Percentiles rank a stretch among this genome's conserved stretches.
phyloP scores from a whole-genome alignment of 2,329 filamentous ascomycete genomes.

The Trichoderma arundinaceum region DNA sequence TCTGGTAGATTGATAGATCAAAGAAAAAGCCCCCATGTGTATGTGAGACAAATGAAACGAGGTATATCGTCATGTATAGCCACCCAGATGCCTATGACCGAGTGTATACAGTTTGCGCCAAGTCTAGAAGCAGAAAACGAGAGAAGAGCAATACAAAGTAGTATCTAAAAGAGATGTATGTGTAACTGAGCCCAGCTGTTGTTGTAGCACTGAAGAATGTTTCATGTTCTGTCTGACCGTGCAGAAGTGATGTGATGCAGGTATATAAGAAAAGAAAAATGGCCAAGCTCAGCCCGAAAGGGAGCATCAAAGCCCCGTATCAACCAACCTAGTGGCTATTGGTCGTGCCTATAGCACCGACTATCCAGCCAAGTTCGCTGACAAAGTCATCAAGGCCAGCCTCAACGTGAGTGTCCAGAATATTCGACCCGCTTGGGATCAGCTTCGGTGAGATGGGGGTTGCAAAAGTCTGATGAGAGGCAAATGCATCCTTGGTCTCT shows the following conservation, averaged over 20 bases:
- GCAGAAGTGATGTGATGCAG: neutral
- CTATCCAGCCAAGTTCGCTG: conserved; percentile 59
- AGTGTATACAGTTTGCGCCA: conserved; percentile 12
- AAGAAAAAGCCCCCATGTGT: neutral
- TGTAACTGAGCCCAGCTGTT: neutral
- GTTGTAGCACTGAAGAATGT: neutral
- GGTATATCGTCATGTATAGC: neutral
- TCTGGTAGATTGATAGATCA: neutral
- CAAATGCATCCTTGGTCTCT: conserved; percentile 35
- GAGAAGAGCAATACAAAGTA: neutral
- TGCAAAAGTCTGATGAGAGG: conserved; percentile 35
- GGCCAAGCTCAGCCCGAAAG: neutral
- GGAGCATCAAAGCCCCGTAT: neutral
- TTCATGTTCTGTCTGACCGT: neutral
- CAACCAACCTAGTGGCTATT: conserved; percentile 3
- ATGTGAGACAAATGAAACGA: conserved; percentile 4
- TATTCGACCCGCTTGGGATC: conserved; percentile 37
- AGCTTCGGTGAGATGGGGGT: conserved; percentile 39
- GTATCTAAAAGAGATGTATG: neutral
- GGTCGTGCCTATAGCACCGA: conserved; percentile 51
- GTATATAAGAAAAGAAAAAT: neutral
- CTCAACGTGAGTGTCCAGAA: conserved; percentile 46
- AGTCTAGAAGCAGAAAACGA: conserved; percentile 19
- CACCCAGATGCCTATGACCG: conserved; percentile 2
- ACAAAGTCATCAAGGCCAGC: conserved; percentile 50